Evolutionary conservation across 2,329 filamentous ascomycete genomes (phyloP).

Genomic region (Talaromyces islandicus): DNA sequence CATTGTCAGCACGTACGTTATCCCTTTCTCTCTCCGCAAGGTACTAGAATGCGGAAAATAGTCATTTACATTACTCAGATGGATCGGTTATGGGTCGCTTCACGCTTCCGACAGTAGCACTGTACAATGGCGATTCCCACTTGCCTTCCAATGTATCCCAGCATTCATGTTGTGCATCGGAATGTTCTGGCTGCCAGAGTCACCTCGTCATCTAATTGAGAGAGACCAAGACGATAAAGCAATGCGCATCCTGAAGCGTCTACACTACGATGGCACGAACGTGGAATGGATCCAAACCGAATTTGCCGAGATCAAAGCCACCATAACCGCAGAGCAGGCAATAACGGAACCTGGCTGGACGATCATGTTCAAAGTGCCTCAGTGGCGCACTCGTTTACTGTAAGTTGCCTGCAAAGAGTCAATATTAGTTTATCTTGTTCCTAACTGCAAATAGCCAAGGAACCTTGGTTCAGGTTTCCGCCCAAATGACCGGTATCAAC

Average conservation of each 20-base stretch:
- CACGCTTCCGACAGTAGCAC: constrained; percentile 26
- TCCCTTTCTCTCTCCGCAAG: not conserved
- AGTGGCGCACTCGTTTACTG: constrained; percentile 55
- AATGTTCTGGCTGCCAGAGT: constrained; percentile 29
- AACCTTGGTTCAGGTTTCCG: constrained; percentile 58
- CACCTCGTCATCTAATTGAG: constrained; percentile 31
- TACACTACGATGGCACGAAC: constrained; percentile 1
- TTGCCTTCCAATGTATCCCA: constrained; percentile 35
- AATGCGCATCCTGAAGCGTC: constrained; percentile 37
- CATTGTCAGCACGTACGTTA: constrained; percentile 36
- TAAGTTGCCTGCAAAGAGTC: constrained; percentile 12
- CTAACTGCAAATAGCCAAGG: constrained; percentile 39
- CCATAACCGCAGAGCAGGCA: constrained; percentile 55
- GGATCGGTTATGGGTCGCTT: constrained; percentile 46
- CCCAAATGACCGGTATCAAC: constrained; percentile 47
- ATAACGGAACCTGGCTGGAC: constrained; percentile 42
- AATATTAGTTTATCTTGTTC: not conserved
- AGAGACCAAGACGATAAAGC: constrained; percentile 46
- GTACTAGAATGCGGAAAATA: constrained; percentile 5
- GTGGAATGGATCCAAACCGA: constrained; percentile 10
- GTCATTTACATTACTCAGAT: constrained; percentile 13
- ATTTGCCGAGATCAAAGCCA: constrained; percentile 25
- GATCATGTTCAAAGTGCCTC: constrained; percentile 35
- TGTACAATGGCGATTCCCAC: constrained; percentile 31
- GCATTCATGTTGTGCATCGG: constrained; percentile 30